A percentile compares a stretch with the other conserved stretches of the same genome.
phyloP scores from a whole-genome alignment of 2,329 filamentous ascomycete genomes.

The Coleophoma cylindrospora region DNA sequence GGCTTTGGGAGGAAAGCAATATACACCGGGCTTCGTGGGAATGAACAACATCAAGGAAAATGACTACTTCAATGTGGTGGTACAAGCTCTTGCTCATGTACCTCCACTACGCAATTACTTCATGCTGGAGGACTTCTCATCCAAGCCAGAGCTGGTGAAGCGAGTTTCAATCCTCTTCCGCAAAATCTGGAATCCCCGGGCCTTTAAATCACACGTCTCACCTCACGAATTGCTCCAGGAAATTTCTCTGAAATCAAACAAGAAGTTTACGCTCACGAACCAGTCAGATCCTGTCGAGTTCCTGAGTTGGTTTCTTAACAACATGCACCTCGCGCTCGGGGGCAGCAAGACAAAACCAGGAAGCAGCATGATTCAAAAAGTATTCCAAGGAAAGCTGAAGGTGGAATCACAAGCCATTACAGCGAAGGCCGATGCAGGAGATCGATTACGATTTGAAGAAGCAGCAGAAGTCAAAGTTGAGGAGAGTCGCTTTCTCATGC shows the following conservation, averaged over 20 bases:
- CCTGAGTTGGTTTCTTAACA: constrained; percentile 95
- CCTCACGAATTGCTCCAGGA: constrained; percentile 96
- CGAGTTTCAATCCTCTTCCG: constrained; percentile 85
- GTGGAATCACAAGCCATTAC: constrained; percentile 94
- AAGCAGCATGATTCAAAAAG: constrained; percentile 81
- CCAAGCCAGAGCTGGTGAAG: constrained; percentile 75
- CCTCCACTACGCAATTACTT: constrained; percentile 86
- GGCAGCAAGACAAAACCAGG: constrained; percentile 83
- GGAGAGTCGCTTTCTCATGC: constrained; percentile 76
- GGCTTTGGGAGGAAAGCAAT: constrained; percentile 79
- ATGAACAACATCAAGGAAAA: constrained; percentile 99
- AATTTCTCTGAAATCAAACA: constrained; percentile 82
- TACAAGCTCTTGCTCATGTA: constrained; percentile 88
- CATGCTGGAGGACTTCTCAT: constrained; percentile 76
- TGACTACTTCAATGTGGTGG: constrained; percentile 94
- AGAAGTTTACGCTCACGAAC: constrained; percentile 83
- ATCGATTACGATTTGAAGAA: constrained; percentile 89
- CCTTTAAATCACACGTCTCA: constrained; percentile 95
- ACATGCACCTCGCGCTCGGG: constrained; percentile 85
- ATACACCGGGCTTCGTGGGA: constrained; percentile 90
- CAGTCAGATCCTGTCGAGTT: constrained; percentile 97
- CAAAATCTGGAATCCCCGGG: constrained; percentile 96
- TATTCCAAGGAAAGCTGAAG: constrained; percentile 89
- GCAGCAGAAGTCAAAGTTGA: constrained; percentile 75
- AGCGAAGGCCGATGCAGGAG: constrained; percentile 79